Base-by-base conservation (phyloP, 148 eudicot genomes). In the Arbutus unedo region DNA sequence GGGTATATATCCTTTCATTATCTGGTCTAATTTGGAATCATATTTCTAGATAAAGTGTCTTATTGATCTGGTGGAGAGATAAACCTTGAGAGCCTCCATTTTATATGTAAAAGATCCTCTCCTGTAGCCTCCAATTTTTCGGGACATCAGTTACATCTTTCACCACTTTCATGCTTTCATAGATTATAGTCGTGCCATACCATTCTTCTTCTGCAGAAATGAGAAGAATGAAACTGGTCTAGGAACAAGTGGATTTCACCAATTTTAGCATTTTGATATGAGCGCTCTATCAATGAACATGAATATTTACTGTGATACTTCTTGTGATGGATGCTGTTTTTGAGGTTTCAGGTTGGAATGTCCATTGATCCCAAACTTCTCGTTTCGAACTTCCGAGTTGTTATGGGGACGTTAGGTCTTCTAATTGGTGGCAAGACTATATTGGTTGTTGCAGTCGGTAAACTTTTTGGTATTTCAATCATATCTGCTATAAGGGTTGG, bases 301-400 rank as follows among this genome's bases (percentile, higher is more conserved):
- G 43, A 6, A 51, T 43, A 53, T 73, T 62, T 54, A 41, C 50
- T 74, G 66, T 31, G 50, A 83, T 50, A 15, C 44, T 16, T 55
- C 70, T 81, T 72, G 79, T 64, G 67, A 81, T 64, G 49, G 14
- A 16, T 64, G 62, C 13, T 75, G 76, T 68, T 84, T 47, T 76
- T 74, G 81, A 82, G 25, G 51, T 91, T 84, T 84, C 97, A 96
- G 99, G 99, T 96, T 81, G 99, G 99, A 86, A 96, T 96, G 99
- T 96, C 99, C 54, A 96, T 96, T 79, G 98, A 96, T 84, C 99
- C 99, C 57, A 94, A 93, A 81, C 95, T 96, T 89, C 91, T 96
- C 77, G 38, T 91, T 83, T 93, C 99, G 74, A 96, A 94, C 89
- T 96, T 96, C 84, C 96, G 91, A 7, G 91, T 89, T 81, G 81